Percentiles rank a stretch among this genome's conserved stretches.
These are phyloP conservation scores for Erysimum cheiri DNA, from an alignment of 441 rosid genomes.

Conservation along the genomic window DNA sequence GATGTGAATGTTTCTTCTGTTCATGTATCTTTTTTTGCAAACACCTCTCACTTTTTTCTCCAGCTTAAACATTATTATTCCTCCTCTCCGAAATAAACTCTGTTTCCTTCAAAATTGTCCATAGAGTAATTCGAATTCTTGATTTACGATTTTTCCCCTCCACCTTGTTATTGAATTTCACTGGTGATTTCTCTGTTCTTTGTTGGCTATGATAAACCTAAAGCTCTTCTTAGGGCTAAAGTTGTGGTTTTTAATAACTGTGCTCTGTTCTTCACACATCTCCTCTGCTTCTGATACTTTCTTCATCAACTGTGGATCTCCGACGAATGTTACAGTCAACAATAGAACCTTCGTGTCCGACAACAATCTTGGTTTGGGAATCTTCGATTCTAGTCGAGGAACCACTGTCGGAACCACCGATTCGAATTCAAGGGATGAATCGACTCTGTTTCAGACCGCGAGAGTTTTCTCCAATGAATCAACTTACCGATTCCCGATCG, in stretches of 20 bases:
- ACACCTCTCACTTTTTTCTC: conserved; percentile 5
- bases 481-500: conserved; percentile 55
- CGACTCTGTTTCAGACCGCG: conserved; percentile 64
- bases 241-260: conserved; percentile 47
- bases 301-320: conserved; percentile 78
- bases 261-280: conserved; percentile 43
- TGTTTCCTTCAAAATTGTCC: not conserved
- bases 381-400: conserved; percentile 45
- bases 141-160: not conserved
- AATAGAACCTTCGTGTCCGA: conserved; percentile 64
- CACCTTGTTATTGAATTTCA: not conserved
- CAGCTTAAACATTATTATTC: not conserved
- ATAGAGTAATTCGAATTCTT: not conserved
- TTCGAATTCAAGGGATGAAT: conserved; percentile 44
- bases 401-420: conserved; percentile 41
- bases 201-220: conserved; percentile 49
- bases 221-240: conserved; percentile 19
- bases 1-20: conserved; percentile 11
- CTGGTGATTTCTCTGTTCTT: conserved; percentile 16
- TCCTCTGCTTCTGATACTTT: conserved; percentile 60
- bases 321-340: conserved; percentile 50
- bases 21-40: not conserved
- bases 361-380: conserved; percentile 34
- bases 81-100: not conserved
- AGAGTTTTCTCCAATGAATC: conserved; percentile 53